Conservation (phyloP, 495 filamentous ascomycete species). For the Penicillium manginii region DNA sequence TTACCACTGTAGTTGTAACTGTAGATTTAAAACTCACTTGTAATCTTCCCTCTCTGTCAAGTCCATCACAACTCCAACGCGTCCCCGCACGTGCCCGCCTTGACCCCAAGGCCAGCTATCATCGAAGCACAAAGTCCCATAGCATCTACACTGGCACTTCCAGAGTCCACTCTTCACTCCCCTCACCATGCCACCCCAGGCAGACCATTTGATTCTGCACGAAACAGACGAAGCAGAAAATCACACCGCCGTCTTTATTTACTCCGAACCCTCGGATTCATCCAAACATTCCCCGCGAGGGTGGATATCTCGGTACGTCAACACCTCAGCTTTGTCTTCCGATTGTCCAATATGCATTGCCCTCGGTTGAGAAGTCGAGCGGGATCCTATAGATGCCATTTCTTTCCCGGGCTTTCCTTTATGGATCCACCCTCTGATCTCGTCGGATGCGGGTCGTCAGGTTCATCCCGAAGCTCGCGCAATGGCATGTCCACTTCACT, state of each 20-base stretch:
- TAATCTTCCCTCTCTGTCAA: too few species aligned
- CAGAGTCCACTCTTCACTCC: not conserved
- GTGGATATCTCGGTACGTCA: conserved; percentile 40
- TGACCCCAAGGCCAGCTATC: not conserved
- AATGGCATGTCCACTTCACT: too few species aligned
- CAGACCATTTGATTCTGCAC: conserved; percentile 29
- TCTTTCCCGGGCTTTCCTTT: not conserved
- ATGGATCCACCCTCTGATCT: not conserved
- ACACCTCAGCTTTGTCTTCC: not conserved
- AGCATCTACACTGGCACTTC: not conserved
- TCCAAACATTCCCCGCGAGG: conserved; percentile 16
- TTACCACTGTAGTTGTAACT: not conserved
- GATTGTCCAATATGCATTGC: not conserved
- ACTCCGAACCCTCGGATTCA: conserved; percentile 24
- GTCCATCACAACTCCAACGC: not conserved
- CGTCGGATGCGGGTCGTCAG: not conserved
- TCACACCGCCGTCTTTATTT: conserved; percentile 42
- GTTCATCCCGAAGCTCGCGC: not conserved
- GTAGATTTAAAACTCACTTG: too few species aligned
- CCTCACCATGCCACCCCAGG: conserved; percentile 27
- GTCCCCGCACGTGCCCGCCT: conserved; percentile 14
- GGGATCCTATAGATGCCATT: not conserved
- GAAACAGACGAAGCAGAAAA: conserved; percentile 46
- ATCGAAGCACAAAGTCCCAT: too few species aligned
- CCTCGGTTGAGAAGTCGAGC: not conserved